Base-by-base conservation (phyloP, 2,329 filamentous ascomycete genomes). In the Talaromyces marneffei region DNA sequence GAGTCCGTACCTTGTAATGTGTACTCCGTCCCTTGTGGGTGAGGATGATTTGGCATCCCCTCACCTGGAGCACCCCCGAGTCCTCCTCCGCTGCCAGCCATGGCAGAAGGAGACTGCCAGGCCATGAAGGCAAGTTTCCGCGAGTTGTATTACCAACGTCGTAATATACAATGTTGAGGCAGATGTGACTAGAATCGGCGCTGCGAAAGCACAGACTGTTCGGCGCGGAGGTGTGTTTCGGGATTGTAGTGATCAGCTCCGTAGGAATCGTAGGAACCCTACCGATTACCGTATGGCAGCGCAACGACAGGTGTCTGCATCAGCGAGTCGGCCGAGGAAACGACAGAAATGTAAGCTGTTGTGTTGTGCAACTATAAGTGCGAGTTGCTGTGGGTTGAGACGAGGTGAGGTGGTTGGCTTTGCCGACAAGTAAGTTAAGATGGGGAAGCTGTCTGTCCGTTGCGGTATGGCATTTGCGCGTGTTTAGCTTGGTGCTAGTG, bases 51-150 rank as follows among this genome's bases (percentile, higher is more conserved):
- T 33, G 71, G 70, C 53, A 69, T 68, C 55, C 70, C 73, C 65
- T 79, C 77, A 61, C 73, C 75, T 46, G 62, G 58, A 65, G 73
- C 74, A 59, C 77, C 78, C 58, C 79, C 80, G 57, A 77, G 75
- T 66, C 78, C 79, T 64, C 79, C 81, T 75, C 82, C 83, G 72
- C 80, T 80, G 67, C 82, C 77, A 70, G 75, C 80, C 78, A 85
- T 83, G 75, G 83, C 83, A 72, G 83, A 85, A 72, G 84, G 82
- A 74, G 84, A 86, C 80, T 88, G 87, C 85, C 85, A 89, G 77
- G 87, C 85, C 87, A 89, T 89, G 70, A 60, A 59, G 60, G 60
- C 60, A 50, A 37, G 31, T 25, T 42, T 12, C 23, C 23, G 44
- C 33, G 35, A 39, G 35, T 52, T 23, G 0, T 29, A 29, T 25